Conservation (phyloP, 2,329 filamentous ascomycete genomes). For the Chaetomiaceae sp. region DNA sequence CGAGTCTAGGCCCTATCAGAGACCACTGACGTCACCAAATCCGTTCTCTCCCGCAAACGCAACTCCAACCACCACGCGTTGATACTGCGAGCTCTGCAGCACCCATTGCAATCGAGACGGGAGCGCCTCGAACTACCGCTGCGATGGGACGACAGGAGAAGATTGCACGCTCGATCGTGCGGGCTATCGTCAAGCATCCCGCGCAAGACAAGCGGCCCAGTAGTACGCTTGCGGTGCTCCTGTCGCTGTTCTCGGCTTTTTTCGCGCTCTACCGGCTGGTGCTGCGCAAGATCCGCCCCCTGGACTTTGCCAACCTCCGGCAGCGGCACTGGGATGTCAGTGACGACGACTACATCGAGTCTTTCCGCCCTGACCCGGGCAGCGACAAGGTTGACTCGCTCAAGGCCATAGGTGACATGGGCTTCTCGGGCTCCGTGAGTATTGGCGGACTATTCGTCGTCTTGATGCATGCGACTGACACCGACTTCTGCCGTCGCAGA, state of each 20-base stretch:
- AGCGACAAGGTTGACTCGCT: slow-evolving; percentile 36
- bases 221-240: slow-evolving; percentile 36
- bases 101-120: neutral
- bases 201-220: slow-evolving; percentile 25
- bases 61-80: no score
- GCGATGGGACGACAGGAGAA: slow-evolving; percentile 27
- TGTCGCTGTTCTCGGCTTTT: slow-evolving; percentile 39
- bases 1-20: no score
- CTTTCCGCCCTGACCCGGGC: slow-evolving; percentile 42
- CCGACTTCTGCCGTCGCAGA: slow-evolving; percentile 34
- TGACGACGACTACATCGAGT: slow-evolving; percentile 35
- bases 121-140: neutral
- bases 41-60: no score
- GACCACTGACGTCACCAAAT: no score
- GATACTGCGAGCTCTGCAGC: neutral
- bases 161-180: slow-evolving; percentile 37
- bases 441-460: neutral
- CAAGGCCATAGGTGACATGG: slow-evolving; percentile 59
- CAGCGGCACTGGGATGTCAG: slow-evolving; percentile 32
- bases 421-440: slow-evolving; percentile 62
- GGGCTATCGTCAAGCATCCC: slow-evolving; percentile 29
- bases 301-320: slow-evolving; percentile 46
- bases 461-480: neutral
- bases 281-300: slow-evolving; percentile 40
- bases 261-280: slow-evolving; percentile 47